phyloP scores from a whole-genome alignment of 768 basidiomycete species.

The Chalciporus sphaerocephalus region DNA sequence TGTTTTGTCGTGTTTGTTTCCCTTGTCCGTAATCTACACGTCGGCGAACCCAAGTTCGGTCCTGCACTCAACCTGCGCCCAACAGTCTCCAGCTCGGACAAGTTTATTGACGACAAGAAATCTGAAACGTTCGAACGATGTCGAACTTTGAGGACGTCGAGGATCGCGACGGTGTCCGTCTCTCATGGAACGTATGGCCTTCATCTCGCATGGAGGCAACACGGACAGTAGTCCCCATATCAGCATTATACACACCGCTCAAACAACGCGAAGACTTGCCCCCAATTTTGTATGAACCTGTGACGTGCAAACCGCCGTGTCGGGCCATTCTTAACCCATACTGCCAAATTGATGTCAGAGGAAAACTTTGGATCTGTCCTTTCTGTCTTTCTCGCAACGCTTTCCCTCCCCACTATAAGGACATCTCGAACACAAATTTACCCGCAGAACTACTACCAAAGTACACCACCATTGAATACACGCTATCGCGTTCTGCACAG shows the following conservation, averaged over 20 bases:
- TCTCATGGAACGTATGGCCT: conserved; percentile 99
- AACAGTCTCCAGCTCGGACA: conserved; percentile 9
- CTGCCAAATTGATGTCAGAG: conserved; percentile 98
- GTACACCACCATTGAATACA: conserved; percentile 99
- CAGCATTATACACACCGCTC: conserved; percentile 94
- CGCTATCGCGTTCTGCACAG: conserved; percentile 85
- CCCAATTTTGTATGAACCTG: conserved; percentile 95
- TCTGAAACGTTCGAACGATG: conserved; percentile 39
- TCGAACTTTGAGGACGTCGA: conserved; percentile 95
- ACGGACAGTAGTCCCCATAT: conserved; percentile 94
- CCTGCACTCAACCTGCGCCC: neutral
- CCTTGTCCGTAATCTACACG: conserved; percentile 20
- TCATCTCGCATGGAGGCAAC: conserved; percentile 98
- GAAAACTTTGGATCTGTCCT: conserved; percentile 99
- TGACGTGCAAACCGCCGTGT: conserved; percentile 97
- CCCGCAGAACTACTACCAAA: conserved; percentile 95
- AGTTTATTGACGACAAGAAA: conserved; percentile 25
- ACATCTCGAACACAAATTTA: conserved; percentile 94
- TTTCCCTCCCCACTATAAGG: conserved; percentile 98
- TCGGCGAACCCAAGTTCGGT: conserved; percentile 11
- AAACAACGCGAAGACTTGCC: conserved; percentile 93
- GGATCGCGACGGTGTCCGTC: conserved; percentile 90
- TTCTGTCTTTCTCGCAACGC: conserved; percentile 96
- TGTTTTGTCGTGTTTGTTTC: conserved; percentile 21
- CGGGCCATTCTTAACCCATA: conserved; percentile 97